Evolutionary conservation across 441 rosid genomes (phyloP).

Genomic region (Populus tomentosa): DNA sequence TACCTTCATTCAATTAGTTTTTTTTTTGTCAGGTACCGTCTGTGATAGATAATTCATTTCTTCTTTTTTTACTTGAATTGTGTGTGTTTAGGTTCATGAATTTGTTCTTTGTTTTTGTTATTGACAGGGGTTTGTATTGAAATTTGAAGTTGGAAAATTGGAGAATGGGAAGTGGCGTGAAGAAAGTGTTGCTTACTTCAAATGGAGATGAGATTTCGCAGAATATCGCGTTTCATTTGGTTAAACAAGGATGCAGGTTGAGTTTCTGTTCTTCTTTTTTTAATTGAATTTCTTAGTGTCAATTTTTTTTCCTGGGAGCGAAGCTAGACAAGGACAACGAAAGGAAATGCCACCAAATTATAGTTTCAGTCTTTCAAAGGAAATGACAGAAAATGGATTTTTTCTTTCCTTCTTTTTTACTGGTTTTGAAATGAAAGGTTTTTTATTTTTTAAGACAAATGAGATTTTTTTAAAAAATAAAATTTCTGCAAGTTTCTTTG

Average conservation of each 20-base stretch:
- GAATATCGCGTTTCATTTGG: slow-evolving; percentile 62
- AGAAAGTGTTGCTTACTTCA: slow-evolving; percentile 74
- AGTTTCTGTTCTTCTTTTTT: background rate
- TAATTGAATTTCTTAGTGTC: background rate
- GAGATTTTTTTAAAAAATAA: too few relatives aligned
- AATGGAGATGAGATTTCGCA: slow-evolving; percentile 69
- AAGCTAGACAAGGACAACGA: background rate
- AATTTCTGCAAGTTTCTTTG: background rate
- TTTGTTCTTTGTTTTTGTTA: background rate
- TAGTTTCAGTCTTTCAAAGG: background rate
- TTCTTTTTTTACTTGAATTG: background rate
- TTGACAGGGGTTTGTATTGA: background rate
- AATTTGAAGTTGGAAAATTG: slow-evolving; percentile 25
- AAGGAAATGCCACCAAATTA: background rate
- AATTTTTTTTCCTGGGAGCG: background rate
- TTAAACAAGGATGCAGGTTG: slow-evolving; percentile 77
- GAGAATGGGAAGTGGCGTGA: slow-evolving; percentile 43
- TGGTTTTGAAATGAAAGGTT: background rate
- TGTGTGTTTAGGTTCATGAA: background rate
- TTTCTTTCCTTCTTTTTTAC: background rate
- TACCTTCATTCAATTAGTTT: background rate
- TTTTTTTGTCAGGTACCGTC: background rate
- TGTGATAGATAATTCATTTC: background rate
- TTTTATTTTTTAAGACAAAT: too few relatives aligned
- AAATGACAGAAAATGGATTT: background rate